These are phyloP conservation scores for Eimeria sp. DNA, from an alignment of 169 alveolate genomes.

Conservation along the genomic window DNA sequence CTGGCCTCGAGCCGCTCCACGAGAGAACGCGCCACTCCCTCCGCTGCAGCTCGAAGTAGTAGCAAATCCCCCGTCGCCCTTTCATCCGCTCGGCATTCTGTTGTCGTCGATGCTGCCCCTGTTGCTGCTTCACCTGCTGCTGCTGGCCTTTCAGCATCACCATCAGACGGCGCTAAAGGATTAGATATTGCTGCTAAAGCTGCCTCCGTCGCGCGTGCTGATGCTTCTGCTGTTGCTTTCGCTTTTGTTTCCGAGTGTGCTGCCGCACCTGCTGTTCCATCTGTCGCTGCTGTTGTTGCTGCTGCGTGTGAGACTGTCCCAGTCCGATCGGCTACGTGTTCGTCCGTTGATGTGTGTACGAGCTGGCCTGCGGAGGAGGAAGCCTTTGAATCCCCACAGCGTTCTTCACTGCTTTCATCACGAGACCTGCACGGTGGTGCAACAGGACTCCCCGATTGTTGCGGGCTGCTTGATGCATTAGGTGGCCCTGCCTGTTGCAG, in stretches of 20 bases:
- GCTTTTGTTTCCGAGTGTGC: not conserved
- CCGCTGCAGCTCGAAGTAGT: conserved; percentile 20
- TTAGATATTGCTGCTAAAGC: not conserved
- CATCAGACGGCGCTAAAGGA: not conserved
- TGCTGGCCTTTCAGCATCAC: not conserved
- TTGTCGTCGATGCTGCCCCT: conserved; percentile 8
- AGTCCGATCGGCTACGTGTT: not conserved
- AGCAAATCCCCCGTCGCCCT: not conserved
- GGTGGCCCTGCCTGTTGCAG: not conserved
- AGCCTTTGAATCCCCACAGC: not conserved
- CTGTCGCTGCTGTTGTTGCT: not conserved
- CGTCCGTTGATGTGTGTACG: not conserved
- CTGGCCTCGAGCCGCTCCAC: not conserved
- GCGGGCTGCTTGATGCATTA: not conserved
- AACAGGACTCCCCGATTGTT: not conserved
- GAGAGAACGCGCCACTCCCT: not conserved
- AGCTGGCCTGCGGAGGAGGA: not conserved
- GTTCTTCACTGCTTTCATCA: not conserved
- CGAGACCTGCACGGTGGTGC: not conserved
- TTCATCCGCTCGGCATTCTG: not conserved
- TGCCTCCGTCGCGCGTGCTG: not conserved
- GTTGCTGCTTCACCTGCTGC: not conserved
- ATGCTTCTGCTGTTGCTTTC: conserved; percentile 18
- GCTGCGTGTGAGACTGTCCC: not conserved
- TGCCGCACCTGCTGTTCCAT: not conserved